Base-by-base conservation (phyloP, 352 stramenopile species). In the Globisporangium solare region DNA sequence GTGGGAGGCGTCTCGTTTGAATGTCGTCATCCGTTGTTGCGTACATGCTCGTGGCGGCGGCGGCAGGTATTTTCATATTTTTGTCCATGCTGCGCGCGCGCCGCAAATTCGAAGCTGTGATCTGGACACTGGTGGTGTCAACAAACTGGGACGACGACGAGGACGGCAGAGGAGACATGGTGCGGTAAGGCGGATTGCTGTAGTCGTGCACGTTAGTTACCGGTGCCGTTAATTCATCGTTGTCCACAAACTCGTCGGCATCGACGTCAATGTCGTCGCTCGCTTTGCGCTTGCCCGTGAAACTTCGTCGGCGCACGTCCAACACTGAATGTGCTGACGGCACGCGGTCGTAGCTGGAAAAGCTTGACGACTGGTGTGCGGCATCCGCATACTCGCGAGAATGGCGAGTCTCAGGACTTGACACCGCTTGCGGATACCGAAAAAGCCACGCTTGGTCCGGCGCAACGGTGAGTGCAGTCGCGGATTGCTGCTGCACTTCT, bases 251-350 rank as follows among this genome's bases (percentile, higher is more conserved):
- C 10, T 24, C 22, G 35, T 15, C 14, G n/a, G 50, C 41, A 35
- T 27, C 21, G 49, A 32, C 32, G 35, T 10, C 18, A 27, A 51
- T 46, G 45, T 47, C 54, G 22, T 46, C 54, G 10, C 47, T 41
- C 2, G 54, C 54, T 39, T 60, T 60, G 54, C 54, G 54, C 37
- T 60, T 60, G n/a, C 54, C 54, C 3, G 32, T 48, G 45, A 48
- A 42, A 24, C 24, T n/a, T 43, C 39, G 39, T 43, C 39, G 3
- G 13, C 17, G 39, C 17, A 18, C 3, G 27, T 35, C 27, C 27
- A 35, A 35, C 0, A 35, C 27, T 3, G 0, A 6, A 7, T 3
- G 27, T 6, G 27, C 6, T 7, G 27, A 35, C 10, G 5, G 5
- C 4, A 10, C 27, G 27, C 27, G 3, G 7, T 35, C 27, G 27